These are phyloP conservation scores for Mycotypha africana DNA, from an alignment of 371 early-diverging fungal species.

Conservation along the genomic window DNA sequence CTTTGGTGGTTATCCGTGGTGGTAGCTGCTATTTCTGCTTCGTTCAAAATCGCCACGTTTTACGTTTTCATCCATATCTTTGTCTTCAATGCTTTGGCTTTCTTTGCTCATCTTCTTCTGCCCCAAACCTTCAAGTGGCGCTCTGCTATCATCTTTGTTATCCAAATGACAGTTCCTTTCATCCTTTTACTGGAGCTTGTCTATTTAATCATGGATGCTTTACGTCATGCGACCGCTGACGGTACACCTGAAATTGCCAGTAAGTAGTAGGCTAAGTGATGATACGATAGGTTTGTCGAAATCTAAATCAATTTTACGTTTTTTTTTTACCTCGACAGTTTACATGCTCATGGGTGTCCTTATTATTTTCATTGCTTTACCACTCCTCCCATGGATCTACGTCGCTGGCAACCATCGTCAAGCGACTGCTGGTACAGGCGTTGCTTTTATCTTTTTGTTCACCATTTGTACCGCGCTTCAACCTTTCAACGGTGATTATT, in stretches of 20 bases:
- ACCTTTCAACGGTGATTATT: conserved; percentile 31
- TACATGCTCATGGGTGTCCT: conserved; percentile 27
- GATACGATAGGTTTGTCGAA: neutral
- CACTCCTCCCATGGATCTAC: conserved; percentile 35
- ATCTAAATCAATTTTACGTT: too few species aligned
- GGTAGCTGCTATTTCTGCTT: conserved; percentile 20
- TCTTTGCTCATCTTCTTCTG: conserved; percentile 20
- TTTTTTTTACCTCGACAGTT: conserved; percentile 20
- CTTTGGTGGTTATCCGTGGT: conserved; percentile 48
- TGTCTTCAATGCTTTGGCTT: conserved; percentile 28
- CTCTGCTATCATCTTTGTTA: conserved; percentile 28
- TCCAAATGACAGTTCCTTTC: conserved; percentile 38
- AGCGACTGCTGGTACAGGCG: conserved; percentile 1
- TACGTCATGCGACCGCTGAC: conserved; percentile 53
- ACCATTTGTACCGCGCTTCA: conserved; percentile 25
- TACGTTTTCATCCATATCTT: conserved; percentile 41
- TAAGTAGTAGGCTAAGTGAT: neutral
- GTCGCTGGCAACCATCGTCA: conserved; percentile 20
- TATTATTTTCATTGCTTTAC: conserved; percentile 17
- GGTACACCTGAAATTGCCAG: conserved; percentile 51
- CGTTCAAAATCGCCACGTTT: conserved; percentile 28
- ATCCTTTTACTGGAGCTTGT: conserved; percentile 36
- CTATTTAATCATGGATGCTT: conserved; percentile 45
- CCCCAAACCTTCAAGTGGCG: conserved; percentile 19
- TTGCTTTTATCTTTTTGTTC: conserved; percentile 21